Base-by-base conservation (phyloP, 1,284 basidiomycete species). In the Fomes fomentarius region DNA sequence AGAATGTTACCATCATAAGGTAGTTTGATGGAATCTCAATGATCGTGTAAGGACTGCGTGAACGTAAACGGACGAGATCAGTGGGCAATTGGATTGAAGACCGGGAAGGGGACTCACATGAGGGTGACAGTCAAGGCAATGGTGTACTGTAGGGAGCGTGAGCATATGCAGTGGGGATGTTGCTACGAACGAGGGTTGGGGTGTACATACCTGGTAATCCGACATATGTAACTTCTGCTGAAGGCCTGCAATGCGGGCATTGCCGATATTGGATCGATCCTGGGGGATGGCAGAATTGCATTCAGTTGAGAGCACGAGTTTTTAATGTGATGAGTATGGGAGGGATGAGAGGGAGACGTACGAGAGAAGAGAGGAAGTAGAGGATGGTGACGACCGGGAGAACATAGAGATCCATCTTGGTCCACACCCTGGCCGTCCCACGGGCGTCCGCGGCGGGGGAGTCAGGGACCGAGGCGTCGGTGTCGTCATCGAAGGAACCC, bases 21-120 rank as follows among this genome's bases (percentile, higher is more conserved):
- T 87, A 67, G 61, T 85, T 87, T n/a, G 78, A 81, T 4, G 86
- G 85, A 17, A 88, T 66, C 60, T 87, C 85, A 26, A 78, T 76
- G n/a, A 71, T 64, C 43, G 85, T 82, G 59, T 87, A 87, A 0
- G 84, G 83, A 15, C 82, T 80, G 40, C 47, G 50, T 41, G 22
- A 26, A 7, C 35, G 31, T n/a, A n/a, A n/a, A n/a, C n/a, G n/a
- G n/a, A n/a, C n/a, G n/a, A n/a, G n/a, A n/a, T n/a, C n/a, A n/a
- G n/a, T n/a, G n/a, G n/a, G n/a, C n/a, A n/a, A n/a, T n/a, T n/a
- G n/a, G n/a, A n/a, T n/a, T 7, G 7, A 17, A 9, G 26, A 25
- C 34, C 15, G 43, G 24, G 35, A 24, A 22, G 10, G 26, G 6
- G 14, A 38, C 76, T 48, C 63, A 78, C 77, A 79, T 71, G 60